Evolutionary conservation across 2,329 filamentous ascomycete genomes (phyloP), one percentile per base, ranked within the genome.

Genomic region (Dryadomyces quercivorus): DNA sequence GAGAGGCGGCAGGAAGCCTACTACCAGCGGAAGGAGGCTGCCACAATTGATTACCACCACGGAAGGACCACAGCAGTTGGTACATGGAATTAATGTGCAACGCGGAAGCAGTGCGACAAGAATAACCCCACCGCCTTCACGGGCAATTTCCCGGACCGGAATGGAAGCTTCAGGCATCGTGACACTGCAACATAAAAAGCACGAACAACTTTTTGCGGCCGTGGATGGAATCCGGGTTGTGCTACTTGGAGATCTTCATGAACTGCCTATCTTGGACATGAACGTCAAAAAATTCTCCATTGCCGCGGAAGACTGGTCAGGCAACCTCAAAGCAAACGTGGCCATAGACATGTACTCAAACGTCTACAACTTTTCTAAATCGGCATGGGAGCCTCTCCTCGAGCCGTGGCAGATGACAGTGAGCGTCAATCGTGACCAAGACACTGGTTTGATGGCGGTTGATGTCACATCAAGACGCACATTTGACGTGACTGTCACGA

Each of bases 331-430:
- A 63, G 92, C 88, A 0, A 89, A 96, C 64, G 87, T 89, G 0
- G 86, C 82, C n/a, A 84, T 98, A 50, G 89, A 96, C 59, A 89
- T 92, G 59, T 95, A 95, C 68, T 81, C 94, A 62, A 98, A 97
- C 63, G 85, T 98, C 26, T 98, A 95, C 75, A 98, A 98, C 69
- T 98, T 98, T 70, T 93, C 93, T 15, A 98, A 98, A 67, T 98
- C 93, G 0, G 89, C 90, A 3, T 98, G 93, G 93, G 93, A 98
- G 67, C 93, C 93, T 3, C 72, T 98, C 38, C 82, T 98, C 26
- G 93, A 98, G 66, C 94, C 94, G 8, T 98, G 93, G 93, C 84
- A 92, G 60, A 76, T 97, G n/a, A 90, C 90, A 2, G 82, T 98
- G 61, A 88, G 94, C 59, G 81, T 97, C 66, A 83, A 87, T 1